These are phyloP conservation scores for Fusarium sublunatum DNA, from an alignment of 2,329 filamentous ascomycete species.

Conservation along the genomic window DNA sequence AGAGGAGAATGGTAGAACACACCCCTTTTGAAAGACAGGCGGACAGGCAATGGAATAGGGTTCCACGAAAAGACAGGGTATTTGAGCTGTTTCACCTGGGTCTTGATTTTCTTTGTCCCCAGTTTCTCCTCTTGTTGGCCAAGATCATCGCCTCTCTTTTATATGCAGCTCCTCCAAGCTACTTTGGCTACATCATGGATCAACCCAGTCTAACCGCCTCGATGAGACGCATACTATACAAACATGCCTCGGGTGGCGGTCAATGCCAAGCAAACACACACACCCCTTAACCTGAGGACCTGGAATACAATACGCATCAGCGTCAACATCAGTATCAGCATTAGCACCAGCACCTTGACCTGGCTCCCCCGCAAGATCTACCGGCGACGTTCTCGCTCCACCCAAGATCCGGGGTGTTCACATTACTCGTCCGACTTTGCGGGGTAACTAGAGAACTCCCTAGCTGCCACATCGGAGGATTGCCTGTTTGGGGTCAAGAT, in stretches of 20 bases:
- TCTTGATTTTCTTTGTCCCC: slow-evolving; percentile 20
- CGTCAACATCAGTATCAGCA: slow-evolving; percentile 9
- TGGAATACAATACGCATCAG: background rate
- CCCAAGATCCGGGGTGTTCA: slow-evolving; percentile 30
- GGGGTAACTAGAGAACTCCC: slow-evolving; percentile 35
- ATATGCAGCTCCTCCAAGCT: slow-evolving; percentile 2
- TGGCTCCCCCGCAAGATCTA: slow-evolving; percentile 44
- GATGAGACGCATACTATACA: background rate
- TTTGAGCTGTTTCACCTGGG: slow-evolving; percentile 20
- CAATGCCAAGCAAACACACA: slow-evolving; percentile 19
- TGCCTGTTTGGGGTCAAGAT: slow-evolving; percentile 41
- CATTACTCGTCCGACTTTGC: slow-evolving; percentile 40
- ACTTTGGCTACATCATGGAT: background rate
- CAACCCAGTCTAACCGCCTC: background rate
- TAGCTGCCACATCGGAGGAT: slow-evolving; percentile 39
- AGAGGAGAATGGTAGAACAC: slow-evolving; percentile 18
- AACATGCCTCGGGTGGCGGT: slow-evolving; percentile 45
- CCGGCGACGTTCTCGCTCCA: slow-evolving; percentile 21
- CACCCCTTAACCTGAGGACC: slow-evolving; percentile 1
- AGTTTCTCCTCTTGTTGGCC: slow-evolving; percentile 13
- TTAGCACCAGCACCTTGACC: background rate
- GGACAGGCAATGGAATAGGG: background rate
- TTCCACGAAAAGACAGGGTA: slow-evolving; percentile 24
- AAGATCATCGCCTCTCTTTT: slow-evolving; percentile 27
- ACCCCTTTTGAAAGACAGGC: slow-evolving; percentile 17